Conservation (phyloP, 2,329 filamentous ascomycete genomes). For the Rutstroemia sp. region DNA sequence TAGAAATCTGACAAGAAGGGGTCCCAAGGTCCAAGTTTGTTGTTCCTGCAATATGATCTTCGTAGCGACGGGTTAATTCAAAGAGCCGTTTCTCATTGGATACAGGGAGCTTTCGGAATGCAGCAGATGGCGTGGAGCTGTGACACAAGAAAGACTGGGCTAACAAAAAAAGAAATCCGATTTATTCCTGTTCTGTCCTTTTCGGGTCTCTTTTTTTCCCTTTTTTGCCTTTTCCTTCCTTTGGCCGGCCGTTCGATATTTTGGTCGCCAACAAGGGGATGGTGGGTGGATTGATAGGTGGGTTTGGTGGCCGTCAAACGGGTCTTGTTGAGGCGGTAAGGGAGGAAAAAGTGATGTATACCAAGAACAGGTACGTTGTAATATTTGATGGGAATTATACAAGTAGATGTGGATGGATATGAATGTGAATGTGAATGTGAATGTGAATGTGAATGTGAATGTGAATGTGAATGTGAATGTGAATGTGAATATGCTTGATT, state of each 20-base stretch:
- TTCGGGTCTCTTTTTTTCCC: background rate
- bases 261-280: background rate
- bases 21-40: conserved; percentile 11
- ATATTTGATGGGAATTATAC: too few relatives aligned
- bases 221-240: background rate
- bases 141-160: conserved; percentile 2
- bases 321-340: too few relatives aligned
- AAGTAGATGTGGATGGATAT: too few relatives aligned
- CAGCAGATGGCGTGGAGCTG: conserved; percentile 9
- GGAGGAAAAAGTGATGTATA: too few relatives aligned
- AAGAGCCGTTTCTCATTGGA: conserved; percentile 17
- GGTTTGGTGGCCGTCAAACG: too few relatives aligned
- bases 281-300: too few relatives aligned
- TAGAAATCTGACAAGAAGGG: background rate
- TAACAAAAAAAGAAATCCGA: background rate
- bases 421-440: too few relatives aligned
- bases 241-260: background rate
- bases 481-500: too few relatives aligned
- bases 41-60: conserved; percentile 29
- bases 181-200: background rate
- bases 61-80: conserved; percentile 21
- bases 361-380: too few relatives aligned
- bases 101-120: conserved; percentile 23
- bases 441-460: too few relatives aligned
- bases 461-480: too few relatives aligned